phyloP scores from a whole-genome alignment of 345 rosid species.

The Leavenworthia alabamica region DNA sequence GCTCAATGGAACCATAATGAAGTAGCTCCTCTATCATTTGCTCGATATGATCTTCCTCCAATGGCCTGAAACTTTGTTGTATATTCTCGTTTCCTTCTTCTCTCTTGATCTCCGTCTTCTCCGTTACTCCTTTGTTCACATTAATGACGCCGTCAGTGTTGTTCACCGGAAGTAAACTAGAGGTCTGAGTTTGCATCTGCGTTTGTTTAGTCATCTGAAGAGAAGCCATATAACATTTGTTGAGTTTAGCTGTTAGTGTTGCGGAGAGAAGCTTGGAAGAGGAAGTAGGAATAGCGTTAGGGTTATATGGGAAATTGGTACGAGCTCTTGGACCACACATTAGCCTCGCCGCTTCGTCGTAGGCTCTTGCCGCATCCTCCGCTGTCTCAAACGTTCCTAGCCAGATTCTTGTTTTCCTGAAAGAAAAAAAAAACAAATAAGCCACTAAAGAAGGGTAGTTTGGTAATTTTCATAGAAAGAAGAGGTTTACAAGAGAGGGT shows the following conservation, averaged over 20 bases:
- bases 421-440: not conserved
- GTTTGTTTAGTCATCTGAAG: slow-evolving; percentile 70
- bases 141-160: slow-evolving; percentile 8
- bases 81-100: slow-evolving; percentile 32
- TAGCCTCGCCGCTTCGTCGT: slow-evolving; percentile 95
- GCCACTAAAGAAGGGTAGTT: not conserved
- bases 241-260: slow-evolving; percentile 81
- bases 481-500: slow-evolving; percentile 66
- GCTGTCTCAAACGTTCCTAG: slow-evolving; percentile 96
- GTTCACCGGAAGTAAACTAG: not conserved
- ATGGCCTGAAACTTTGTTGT: slow-evolving; percentile 41
- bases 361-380: slow-evolving; percentile 91
- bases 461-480: not conserved
- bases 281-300: slow-evolving; percentile 54
- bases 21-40: slow-evolving; percentile 95
- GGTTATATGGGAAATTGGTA: slow-evolving; percentile 87
- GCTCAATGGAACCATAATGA: slow-evolving; percentile 75
- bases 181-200: slow-evolving; percentile 5
- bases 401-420: slow-evolving; percentile 97
- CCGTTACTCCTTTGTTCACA: slow-evolving; percentile 24
- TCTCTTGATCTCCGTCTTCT: slow-evolving; percentile 43
- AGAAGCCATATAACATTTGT: slow-evolving; percentile 92
- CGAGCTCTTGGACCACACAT: slow-evolving; percentile 95
- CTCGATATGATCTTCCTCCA: slow-evolving; percentile 88
- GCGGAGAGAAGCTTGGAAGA: slow-evolving; percentile 89